phyloP scores from a whole-genome alignment of 2,329 filamentous ascomycete genomes.

The Aureobasidium sp. region DNA sequence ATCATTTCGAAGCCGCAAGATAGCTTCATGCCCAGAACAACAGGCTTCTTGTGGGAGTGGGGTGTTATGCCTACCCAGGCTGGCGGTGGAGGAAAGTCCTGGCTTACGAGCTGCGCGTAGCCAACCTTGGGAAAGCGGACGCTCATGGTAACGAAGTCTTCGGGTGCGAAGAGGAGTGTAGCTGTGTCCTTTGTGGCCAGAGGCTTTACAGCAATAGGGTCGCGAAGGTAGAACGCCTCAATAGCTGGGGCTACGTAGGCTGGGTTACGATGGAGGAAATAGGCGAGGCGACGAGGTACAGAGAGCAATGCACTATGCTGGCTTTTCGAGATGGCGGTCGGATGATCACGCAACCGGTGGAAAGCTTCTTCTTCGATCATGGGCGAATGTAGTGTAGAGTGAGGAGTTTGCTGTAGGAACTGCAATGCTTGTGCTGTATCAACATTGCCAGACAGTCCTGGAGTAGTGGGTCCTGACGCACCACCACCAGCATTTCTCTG shows the following conservation, averaged over 20 bases:
- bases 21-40: conserved; percentile 80
- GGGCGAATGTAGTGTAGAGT: conserved; percentile 60
- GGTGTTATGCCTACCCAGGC: conserved; percentile 45
- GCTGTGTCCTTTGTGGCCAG: conserved; percentile 52
- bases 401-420: conserved; percentile 51
- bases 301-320: conserved; percentile 68
- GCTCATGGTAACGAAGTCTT: conserved; percentile 72
- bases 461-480: conserved; percentile 1
- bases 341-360: conserved; percentile 79
- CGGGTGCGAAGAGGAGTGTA: conserved; percentile 60
- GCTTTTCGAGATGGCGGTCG: conserved; percentile 63
- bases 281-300: conserved; percentile 75
- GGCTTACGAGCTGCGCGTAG: conserved; percentile 83
- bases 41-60: conserved; percentile 31
- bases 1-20: conserved; percentile 89
- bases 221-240: conserved; percentile 87
- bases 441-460: conserved; percentile 39
- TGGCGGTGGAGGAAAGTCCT: conserved; percentile 65
- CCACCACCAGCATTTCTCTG: conserved; percentile 3
- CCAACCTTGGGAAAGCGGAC: conserved; percentile 81
- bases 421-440: conserved; percentile 57
- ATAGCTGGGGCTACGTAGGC: conserved; percentile 73
- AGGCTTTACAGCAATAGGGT: conserved; percentile 66
- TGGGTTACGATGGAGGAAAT: conserved; percentile 68
- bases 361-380: conserved; percentile 84